Conservation (phyloP, 2,329 filamentous ascomycete species). For the Dendryphion nanum region DNA sequence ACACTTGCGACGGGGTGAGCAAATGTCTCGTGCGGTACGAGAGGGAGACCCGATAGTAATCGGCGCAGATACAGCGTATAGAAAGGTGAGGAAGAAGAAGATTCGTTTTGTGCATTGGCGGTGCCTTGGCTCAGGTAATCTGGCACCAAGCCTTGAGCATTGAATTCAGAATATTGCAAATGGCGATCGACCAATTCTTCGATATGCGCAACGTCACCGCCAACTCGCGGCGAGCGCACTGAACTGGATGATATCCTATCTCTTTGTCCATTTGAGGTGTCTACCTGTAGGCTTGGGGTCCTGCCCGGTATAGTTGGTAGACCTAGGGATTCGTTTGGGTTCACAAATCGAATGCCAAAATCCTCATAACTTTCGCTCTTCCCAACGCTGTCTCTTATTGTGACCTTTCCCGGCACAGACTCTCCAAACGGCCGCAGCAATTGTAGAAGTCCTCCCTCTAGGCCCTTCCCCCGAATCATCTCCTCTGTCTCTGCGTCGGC, state of each 20-base stretch:
- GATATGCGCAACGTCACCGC: conserved; percentile 63
- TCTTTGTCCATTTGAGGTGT: conserved; percentile 21
- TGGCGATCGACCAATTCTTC: conserved; percentile 80
- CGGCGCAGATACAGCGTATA: conserved; percentile 83
- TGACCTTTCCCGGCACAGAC: conserved; percentile 79
- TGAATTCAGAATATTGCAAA: conserved; percentile 69
- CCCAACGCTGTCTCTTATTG: conserved; percentile 85
- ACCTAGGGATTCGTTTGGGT: conserved; percentile 58
- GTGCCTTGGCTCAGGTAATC: conserved; percentile 44
- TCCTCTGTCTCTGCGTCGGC: conserved; percentile 84
- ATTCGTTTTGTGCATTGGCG: conserved; percentile 15
- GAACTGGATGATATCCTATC: conserved; percentile 23
- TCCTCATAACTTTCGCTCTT: conserved; percentile 82
- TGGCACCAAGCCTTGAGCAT: conserved; percentile 32
- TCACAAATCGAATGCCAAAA: conserved; percentile 82
- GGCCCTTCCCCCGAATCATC: conserved; percentile 78
- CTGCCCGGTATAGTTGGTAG: conserved; percentile 33
- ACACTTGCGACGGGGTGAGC: conserved; percentile 91
- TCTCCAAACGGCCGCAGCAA: conserved; percentile 90
- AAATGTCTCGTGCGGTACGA: conserved; percentile 88
- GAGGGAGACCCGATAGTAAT: conserved; percentile 73
- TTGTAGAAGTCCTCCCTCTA: conserved; percentile 77
- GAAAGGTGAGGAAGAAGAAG: conserved; percentile 63
- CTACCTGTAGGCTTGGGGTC: conserved; percentile 38
- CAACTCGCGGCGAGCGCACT: conserved; percentile 41